Base-by-base conservation (phyloP, 139 green algal genomes). In the Diplosphaera chodatii region DNA sequence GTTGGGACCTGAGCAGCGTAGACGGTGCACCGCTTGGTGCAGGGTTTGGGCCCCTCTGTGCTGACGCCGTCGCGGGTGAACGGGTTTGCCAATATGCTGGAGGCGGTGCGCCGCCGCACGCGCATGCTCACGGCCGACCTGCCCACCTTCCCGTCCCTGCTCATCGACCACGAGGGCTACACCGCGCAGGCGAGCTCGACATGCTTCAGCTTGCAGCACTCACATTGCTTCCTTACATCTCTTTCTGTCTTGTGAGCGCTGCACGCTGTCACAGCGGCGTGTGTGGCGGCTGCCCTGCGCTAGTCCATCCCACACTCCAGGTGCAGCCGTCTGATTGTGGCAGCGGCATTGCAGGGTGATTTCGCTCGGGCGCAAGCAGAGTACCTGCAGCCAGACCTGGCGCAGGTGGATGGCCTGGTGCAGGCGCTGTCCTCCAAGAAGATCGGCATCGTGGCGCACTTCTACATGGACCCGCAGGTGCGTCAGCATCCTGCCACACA, bases 361-460 rank as follows among this genome's bases (percentile, higher is more conserved):
- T 98, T 98, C 79, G 94, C 94, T 0, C 83, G 93, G 75, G 87
- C 92, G 15, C 92, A 97, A 71, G 87, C 87, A 21, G 56, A 91
- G 68, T 87, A 72, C 72, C 66, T 87, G 71, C 30, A 80, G 29
- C 89, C 89, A 13, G 75, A 91, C 69, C 15, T 33, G 1, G 72
- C 31, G 5, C 55, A 74, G 32, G 88, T 93, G 21, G 66, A 82
- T 8, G 32, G 27, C 0, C 76, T 88, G 64, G 76, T 76, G 28
- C n/a, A 70, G 3, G 31, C 91, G 71, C 82, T 98, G 68, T 23
- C 69, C 1, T 63, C 63, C n/a, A 98, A 97, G 82, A 83, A 85
- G 48, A 88, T 98, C n/a, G 95, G 95, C n/a, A 85, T 99, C 25
- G 95, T 99, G 69, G 95, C 95, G 28, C 95, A 99, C 79, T 99